Conservation (phyloP, 495 filamentous ascomycete genomes). For the Tuber aestivum region DNA sequence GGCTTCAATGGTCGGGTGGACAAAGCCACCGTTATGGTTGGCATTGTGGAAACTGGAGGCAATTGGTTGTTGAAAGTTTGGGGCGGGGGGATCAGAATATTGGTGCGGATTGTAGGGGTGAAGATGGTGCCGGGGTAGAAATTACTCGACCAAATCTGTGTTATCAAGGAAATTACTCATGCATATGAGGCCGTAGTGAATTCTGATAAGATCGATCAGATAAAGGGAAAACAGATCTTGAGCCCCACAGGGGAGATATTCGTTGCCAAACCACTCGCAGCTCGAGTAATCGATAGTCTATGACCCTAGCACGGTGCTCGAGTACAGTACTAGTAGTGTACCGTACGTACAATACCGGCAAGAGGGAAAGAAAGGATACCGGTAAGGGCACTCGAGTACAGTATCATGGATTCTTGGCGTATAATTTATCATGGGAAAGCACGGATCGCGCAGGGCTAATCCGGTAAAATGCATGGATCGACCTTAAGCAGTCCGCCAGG, state of each 20-base stretch:
- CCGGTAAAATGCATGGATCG: neutral
- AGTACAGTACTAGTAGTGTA: too few relatives aligned
- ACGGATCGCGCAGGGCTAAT: neutral
- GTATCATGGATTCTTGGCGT: neutral
- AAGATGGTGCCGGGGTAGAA: conserved; percentile 14
- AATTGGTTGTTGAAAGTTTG: conserved; percentile 11
- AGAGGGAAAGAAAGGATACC: neutral
- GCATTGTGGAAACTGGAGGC: conserved; percentile 1
- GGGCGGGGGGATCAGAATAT: neutral
- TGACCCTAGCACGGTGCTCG: too few relatives aligned
- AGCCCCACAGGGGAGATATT: neutral
- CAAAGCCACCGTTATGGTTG: conserved; percentile 21
- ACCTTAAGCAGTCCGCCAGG: neutral
- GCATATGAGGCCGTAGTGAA: too few relatives aligned
- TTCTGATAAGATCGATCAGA: conserved; percentile 23
- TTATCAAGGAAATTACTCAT: conserved; percentile 10
- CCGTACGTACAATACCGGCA: too few relatives aligned
- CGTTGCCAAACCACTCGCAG: too few relatives aligned
- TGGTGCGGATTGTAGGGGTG: conserved; percentile 5
- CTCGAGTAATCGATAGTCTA: too few relatives aligned
- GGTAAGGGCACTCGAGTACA: too few relatives aligned
- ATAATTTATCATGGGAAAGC: neutral
- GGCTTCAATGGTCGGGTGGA: conserved; percentile 33
- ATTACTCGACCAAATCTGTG: neutral
- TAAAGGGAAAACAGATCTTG: neutral